These are phyloP conservation scores for Penicillium polonicum DNA, from an alignment of 2,329 filamentous ascomycete genomes.

Conservation along the genomic window DNA sequence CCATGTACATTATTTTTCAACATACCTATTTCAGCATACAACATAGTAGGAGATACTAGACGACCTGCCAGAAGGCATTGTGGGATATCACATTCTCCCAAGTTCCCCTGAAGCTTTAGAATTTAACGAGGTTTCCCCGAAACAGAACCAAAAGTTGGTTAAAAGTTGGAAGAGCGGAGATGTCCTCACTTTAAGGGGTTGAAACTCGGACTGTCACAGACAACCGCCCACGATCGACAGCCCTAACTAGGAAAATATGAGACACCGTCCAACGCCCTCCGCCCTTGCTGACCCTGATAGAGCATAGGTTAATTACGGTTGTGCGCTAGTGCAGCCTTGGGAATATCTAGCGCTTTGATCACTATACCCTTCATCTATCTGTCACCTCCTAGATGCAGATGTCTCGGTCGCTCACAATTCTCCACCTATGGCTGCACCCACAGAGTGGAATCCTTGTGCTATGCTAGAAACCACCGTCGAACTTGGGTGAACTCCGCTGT, in stretches of 20 bases:
- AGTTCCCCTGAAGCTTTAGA: background rate
- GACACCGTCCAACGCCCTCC: background rate
- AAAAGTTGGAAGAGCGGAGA: slow-evolving; percentile 20
- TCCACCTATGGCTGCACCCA: slow-evolving; percentile 24
- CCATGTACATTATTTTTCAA: background rate
- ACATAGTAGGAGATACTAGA: background rate
- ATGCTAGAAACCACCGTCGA: slow-evolving; percentile 17
- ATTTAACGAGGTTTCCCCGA: slow-evolving; percentile 9
- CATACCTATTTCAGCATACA: background rate
- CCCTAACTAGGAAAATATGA: slow-evolving; percentile 15
- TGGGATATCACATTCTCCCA: background rate
- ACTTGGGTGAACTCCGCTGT: slow-evolving; percentile 17
- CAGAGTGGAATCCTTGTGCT: slow-evolving; percentile 11
- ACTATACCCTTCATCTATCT: slow-evolving; percentile 30
- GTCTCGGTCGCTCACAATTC: slow-evolving; percentile 21
- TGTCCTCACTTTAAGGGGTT: slow-evolving; percentile 10
- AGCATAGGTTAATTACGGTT: slow-evolving; percentile 20
- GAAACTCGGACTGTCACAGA: slow-evolving; percentile 34
- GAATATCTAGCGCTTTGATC: slow-evolving; percentile 12
- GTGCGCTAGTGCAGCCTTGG: slow-evolving; percentile 5
- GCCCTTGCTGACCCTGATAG: background rate
- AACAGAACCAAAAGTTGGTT: background rate
- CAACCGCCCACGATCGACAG: slow-evolving; percentile 25
- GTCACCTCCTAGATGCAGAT: slow-evolving; percentile 23
- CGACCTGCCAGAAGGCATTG: background rate